phyloP scores from a whole-genome alignment of 2,329 filamentous ascomycete genomes.

The Talaromyces sp. region DNA sequence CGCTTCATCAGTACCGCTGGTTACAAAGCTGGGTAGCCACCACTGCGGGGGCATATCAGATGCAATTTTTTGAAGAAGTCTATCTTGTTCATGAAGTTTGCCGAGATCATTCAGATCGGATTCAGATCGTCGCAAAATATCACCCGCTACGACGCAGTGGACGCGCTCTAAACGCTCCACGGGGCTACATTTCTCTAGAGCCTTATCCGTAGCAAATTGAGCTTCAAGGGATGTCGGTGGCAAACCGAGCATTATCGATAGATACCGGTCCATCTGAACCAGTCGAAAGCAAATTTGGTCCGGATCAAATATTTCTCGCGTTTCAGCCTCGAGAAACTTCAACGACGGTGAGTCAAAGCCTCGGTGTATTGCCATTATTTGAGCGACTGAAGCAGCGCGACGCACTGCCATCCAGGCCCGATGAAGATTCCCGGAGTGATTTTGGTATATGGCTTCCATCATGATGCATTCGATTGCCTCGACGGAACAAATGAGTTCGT shows the following conservation, averaged over 20 bases:
- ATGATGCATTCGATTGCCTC: slow-evolving; percentile 51
- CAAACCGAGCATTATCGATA: slow-evolving; percentile 48
- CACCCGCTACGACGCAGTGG: slow-evolving; percentile 48
- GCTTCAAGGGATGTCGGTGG: slow-evolving; percentile 34
- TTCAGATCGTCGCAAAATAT: slow-evolving; percentile 56
- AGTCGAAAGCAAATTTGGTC: slow-evolving; percentile 43
- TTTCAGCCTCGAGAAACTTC: slow-evolving; percentile 33
- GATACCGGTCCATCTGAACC: slow-evolving; percentile 42
- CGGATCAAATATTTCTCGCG: slow-evolving; percentile 28
- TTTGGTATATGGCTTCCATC: slow-evolving; percentile 45
- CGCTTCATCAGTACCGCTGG: slow-evolving; percentile 13
- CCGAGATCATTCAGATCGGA: slow-evolving; percentile 35
- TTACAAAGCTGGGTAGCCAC: slow-evolving; percentile 49
- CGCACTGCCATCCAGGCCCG: slow-evolving; percentile 44
- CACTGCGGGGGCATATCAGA: slow-evolving; percentile 49
- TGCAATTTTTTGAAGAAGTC: slow-evolving; percentile 47
- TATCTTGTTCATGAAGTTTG: slow-evolving; percentile 51
- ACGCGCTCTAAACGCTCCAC: slow-evolving; percentile 52
- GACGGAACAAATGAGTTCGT: slow-evolving; percentile 40
- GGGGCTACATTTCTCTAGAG: slow-evolving; percentile 35
- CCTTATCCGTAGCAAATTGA: slow-evolving; percentile 38
- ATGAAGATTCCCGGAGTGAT: slow-evolving; percentile 46
- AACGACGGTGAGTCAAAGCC: slow-evolving; percentile 38
- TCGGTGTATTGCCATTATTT: slow-evolving; percentile 47
- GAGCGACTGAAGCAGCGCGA: slow-evolving; percentile 43